Evolutionary conservation across 2,329 filamentous ascomycete genomes (phyloP), one percentile per base, ranked within the genome.

Genomic region (Cercospora zeina): DNA sequence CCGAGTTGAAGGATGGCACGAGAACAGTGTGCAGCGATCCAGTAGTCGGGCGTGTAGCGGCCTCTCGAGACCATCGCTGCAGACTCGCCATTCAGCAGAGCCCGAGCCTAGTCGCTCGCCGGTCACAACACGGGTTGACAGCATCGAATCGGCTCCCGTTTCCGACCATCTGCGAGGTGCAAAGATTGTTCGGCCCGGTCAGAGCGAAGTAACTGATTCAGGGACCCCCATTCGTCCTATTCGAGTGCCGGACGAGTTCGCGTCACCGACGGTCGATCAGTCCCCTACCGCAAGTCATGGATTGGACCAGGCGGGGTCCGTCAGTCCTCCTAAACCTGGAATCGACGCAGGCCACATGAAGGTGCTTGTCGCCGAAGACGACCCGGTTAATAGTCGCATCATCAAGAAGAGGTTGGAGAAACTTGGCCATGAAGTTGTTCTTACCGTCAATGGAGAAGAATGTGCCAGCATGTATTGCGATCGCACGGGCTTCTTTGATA

Each of bases 341-440:
- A 4, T 36, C 16, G 62, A 64, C 21, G 67, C 77, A 0, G 75
- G 81, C 1, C 76, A 83, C 37, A 79, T 91, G 66, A 81, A 83
- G 16, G 85, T 96, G 2, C 80, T 96, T 21, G 85, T 96, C 36
- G 92, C 92, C 0, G 92, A 96, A 71, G 92, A 96, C 68, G 91
- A 96, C 69, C 90, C 91, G 0, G 87, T 96, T 68, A 96, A 96
- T 69, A 90, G 90, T 76, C 89, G 87, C 62, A 90, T 96, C 45
- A 78, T 96, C 42, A 85, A 86, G 70, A 96, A 96, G 70, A 81
- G 92, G 11, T 76, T 96, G 2, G 89, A 95, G 71, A 92, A 89
- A 70, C 76, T 86, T 1, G 89, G 90, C 0, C 90, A 96, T 67
- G 76, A 82, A 0, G 88, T 95, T 0, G 78, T 83, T 36, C 81